phyloP scores from a whole-genome alignment of 768 basidiomycete species.

The Amanita inopinata region DNA sequence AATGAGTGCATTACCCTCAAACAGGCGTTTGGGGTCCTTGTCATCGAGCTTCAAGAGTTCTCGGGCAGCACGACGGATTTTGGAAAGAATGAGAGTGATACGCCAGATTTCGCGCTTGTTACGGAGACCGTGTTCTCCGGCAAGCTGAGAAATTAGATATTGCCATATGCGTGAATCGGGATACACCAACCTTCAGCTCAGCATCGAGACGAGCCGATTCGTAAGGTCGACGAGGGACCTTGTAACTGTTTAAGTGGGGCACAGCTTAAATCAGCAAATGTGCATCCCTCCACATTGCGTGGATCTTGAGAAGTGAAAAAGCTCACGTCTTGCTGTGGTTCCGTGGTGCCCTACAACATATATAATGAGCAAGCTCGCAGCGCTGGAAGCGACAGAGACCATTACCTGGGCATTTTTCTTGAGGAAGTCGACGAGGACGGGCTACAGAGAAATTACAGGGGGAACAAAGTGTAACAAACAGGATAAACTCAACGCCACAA shows the following conservation, averaged over 20 bases:
- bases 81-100: slow-evolving; percentile 94
- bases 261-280: slow-evolving; percentile 57
- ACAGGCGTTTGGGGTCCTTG: slow-evolving; percentile 99
- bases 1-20: slow-evolving; percentile 98
- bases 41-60: slow-evolving; percentile 99
- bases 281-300: slow-evolving; percentile 52
- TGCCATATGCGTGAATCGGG: neutral
- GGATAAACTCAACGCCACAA: slow-evolving; percentile 32
- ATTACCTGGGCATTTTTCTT: slow-evolving; percentile 83
- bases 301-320: slow-evolving; percentile 48
- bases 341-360: slow-evolving; percentile 64
- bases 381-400: slow-evolving; percentile 16
- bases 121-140: slow-evolving; percentile 98
- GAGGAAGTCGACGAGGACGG: slow-evolving; percentile 32
- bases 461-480: slow-evolving; percentile 31
- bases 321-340: slow-evolving; percentile 94
- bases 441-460: slow-evolving; percentile 18
- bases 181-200: slow-evolving; percentile 82
- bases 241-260: slow-evolving; percentile 77
- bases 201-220: slow-evolving; percentile 98
- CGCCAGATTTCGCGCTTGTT: slow-evolving; percentile 99
- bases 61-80: slow-evolving; percentile 99
- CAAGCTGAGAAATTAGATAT: slow-evolving; percentile 51
- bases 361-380: slow-evolving; percentile 22
- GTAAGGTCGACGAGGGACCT: slow-evolving; percentile 97